A percentile compares a stretch with the other conserved stretches of the same genome.
phyloP scores from a whole-genome alignment of 768 basidiomycete species.

The Pleurotus salmoneostramineus region DNA sequence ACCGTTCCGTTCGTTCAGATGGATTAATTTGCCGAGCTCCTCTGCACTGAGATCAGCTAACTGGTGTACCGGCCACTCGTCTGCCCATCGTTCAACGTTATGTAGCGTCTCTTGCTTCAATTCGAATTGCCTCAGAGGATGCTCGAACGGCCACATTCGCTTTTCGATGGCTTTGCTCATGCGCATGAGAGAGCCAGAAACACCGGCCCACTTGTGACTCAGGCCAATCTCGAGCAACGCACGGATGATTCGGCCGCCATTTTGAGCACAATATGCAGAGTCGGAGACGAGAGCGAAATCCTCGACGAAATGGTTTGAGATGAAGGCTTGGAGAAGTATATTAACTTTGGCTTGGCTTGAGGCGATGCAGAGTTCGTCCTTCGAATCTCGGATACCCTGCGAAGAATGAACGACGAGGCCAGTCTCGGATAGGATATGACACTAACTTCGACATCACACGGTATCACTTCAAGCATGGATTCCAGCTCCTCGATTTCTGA shows the following conservation, averaged over 20 bases:
- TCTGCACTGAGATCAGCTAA: conserved; percentile 62
- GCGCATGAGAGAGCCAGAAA: conserved; percentile 74
- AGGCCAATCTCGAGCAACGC: conserved; percentile 93
- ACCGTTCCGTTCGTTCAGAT: conserved; percentile 85
- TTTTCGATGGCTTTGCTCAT: conserved; percentile 94
- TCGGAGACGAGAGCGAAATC: conserved; percentile 98
- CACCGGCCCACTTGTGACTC: conserved; percentile 87
- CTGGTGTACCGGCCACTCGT: conserved; percentile 74
- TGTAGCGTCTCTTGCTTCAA: conserved; percentile 77
- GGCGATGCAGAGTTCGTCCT: conserved; percentile 20
- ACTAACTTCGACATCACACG: conserved; percentile 77
- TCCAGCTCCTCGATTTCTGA: conserved; percentile 84
- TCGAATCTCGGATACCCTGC: conserved; percentile 3
- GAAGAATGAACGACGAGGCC: conserved; percentile 38
- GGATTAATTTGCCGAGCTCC: conserved; percentile 76
- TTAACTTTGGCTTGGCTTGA: conserved; percentile 82
- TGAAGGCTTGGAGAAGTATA: conserved; percentile 87
- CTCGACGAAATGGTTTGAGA: conserved; percentile 76
- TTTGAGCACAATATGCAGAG: conserved; percentile 90
- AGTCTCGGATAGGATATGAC: background rate
- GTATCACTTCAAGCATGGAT: conserved; percentile 58
- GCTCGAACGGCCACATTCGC: conserved; percentile 91
- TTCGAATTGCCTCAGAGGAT: conserved; percentile 80
- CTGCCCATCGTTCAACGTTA: conserved; percentile 75
- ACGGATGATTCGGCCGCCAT: conserved; percentile 91